Percentiles rank a stretch among this genome's conserved stretches.
phyloP scores from a whole-genome alignment of 2,329 filamentous ascomycete genomes.

The Shiraia bambusicola region DNA sequence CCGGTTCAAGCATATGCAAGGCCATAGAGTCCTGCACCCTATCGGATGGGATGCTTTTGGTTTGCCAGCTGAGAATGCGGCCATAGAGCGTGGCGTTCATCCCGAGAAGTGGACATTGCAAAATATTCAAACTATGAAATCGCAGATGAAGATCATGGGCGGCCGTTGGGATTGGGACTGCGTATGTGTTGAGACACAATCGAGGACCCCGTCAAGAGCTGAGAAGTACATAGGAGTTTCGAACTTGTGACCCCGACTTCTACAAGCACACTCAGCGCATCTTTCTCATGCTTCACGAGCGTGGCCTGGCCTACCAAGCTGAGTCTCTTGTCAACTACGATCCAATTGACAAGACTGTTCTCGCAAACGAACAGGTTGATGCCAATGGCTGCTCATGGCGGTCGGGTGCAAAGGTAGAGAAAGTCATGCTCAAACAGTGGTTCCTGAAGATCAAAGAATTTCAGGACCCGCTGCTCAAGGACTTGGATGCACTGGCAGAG shows the following conservation, averaged over 20 bases:
- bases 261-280: constrained; percentile 89
- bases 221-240: constrained; percentile 64
- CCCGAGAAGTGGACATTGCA: constrained; percentile 75
- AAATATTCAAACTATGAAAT: constrained; percentile 85
- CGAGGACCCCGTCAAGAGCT: background rate
- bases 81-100: constrained; percentile 76
- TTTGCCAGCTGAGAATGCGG: constrained; percentile 86
- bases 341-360: constrained; percentile 82
- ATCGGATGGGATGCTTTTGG: constrained; percentile 97
- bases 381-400: constrained; percentile 82
- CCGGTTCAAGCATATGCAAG: constrained; percentile 72
- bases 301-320: constrained; percentile 77
- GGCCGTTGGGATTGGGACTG: constrained; percentile 80
- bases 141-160: constrained; percentile 76
- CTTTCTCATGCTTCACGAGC: constrained; percentile 74
- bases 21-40: constrained; percentile 75
- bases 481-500: constrained; percentile 66
- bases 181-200: constrained; percentile 49
- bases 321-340: constrained; percentile 89
- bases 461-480: constrained; percentile 69
- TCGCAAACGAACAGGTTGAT: constrained; percentile 94
- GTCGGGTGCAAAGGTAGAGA: constrained; percentile 81
- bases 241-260: constrained; percentile 80
- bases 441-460: constrained; percentile 83
- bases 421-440: constrained; percentile 80